Evolutionary conservation across 2,329 filamentous ascomycete genomes (phyloP).

Genomic region (Sporothrix variecibatus): DNA sequence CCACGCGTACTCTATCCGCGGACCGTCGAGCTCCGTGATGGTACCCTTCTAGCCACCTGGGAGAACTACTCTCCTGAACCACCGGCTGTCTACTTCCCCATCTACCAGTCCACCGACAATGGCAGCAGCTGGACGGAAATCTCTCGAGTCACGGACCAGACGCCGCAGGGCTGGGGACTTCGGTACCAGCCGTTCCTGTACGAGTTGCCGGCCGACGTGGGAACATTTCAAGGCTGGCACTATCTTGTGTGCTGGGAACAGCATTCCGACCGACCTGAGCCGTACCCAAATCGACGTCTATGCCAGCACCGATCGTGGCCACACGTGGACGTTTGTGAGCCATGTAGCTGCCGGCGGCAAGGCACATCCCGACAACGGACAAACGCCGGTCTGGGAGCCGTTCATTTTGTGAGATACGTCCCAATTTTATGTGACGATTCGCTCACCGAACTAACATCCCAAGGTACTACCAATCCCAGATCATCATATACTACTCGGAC

Average conservation of each 20-base stretch:
- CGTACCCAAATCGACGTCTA: conserved; percentile 70
- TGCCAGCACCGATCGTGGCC: conserved; percentile 61
- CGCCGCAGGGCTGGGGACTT: conserved; percentile 62
- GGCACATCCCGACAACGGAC: conserved; percentile 62
- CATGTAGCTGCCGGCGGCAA: conserved; percentile 65
- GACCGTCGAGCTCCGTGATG: conserved; percentile 46
- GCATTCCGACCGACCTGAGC: conserved; percentile 57
- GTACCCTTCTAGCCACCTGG: conserved; percentile 56
- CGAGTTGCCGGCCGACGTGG: conserved; percentile 60
- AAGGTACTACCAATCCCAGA: conserved; percentile 53
- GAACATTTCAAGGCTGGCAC: conserved; percentile 62
- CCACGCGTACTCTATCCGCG: conserved; percentile 49
- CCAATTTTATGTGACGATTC: neutral
- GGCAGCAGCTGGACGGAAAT: conserved; percentile 65
- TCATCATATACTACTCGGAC: conserved; percentile 72
- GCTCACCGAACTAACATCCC: neutral
- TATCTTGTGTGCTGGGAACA: conserved; percentile 62
- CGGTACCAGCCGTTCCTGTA: conserved; percentile 72
- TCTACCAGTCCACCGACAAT: conserved; percentile 54
- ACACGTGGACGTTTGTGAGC: conserved; percentile 67
- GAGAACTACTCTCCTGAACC: conserved; percentile 60
- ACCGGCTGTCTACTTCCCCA: conserved; percentile 56
- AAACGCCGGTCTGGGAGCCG: conserved; percentile 73
- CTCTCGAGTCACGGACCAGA: conserved; percentile 63
- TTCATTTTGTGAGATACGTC: conserved; percentile 52